phyloP scores from a whole-genome alignment of 345 rosid genomes.

The Erodium maritimum region DNA sequence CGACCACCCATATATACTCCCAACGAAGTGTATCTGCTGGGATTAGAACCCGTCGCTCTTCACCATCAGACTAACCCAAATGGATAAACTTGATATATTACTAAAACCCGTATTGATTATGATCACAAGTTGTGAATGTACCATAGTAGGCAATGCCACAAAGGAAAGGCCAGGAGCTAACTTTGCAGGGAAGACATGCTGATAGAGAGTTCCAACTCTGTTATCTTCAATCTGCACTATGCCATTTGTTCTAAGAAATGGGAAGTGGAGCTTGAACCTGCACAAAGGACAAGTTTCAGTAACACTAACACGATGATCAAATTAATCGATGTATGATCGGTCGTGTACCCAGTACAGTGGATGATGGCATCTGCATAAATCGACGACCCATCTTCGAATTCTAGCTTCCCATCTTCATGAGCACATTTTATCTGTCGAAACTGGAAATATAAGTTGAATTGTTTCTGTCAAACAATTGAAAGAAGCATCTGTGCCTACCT shows the following conservation, averaged over 20 bases:
- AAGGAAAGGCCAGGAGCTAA: slow-evolving; percentile 10
- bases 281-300: background rate
- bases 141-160: slow-evolving; percentile 6
- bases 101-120: too few species aligned
- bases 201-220: slow-evolving; percentile 10
- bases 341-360: background rate
- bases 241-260: slow-evolving; percentile 7
- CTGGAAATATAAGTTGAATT: too few species aligned
- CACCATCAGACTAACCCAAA: too few species aligned
- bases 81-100: too few species aligned
- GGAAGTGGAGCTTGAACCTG: slow-evolving; percentile 8
- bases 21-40: too few species aligned
- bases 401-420: background rate
- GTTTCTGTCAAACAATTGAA: too few species aligned
- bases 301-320: background rate
- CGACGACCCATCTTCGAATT: background rate
- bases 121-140: too few species aligned
- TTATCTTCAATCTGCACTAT: slow-evolving; percentile 13
- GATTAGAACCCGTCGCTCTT: too few species aligned
- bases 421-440: background rate
- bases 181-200: slow-evolving; percentile 11
- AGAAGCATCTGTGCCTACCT: too few species aligned
- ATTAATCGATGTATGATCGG: too few species aligned
- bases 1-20: too few species aligned
- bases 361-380: background rate